phyloP scores from a whole-genome alignment of 495 filamentous ascomycete species.

The Trichoderma gamsii region DNA sequence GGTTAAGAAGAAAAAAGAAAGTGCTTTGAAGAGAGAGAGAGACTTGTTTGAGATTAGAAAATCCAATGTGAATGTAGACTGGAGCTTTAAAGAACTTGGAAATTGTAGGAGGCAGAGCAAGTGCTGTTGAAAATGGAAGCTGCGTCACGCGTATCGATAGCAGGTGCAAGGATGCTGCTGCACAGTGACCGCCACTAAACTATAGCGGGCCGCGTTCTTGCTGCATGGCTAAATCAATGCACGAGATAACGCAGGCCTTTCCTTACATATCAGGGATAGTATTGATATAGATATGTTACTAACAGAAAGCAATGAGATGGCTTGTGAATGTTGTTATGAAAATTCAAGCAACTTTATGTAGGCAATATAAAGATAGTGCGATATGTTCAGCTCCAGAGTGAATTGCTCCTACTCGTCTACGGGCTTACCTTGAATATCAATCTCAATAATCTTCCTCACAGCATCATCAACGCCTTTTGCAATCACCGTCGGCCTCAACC shows the following conservation, averaged over 20 bases:
- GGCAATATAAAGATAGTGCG: background rate
- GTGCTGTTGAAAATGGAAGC: background rate
- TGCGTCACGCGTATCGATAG: background rate
- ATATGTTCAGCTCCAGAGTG: background rate
- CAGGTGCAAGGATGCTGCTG: background rate
- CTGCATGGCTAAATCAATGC: no score
- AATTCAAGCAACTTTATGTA: no score
- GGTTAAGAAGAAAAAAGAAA: background rate
- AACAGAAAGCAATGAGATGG: no score
- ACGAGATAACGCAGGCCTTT: no score
- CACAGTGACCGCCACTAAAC: no score
- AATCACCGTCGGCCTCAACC: constrained; percentile 39
- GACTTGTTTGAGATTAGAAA: background rate
- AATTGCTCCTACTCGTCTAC: background rate
- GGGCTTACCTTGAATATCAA: background rate
- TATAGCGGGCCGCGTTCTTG: no score
- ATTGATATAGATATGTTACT: no score
- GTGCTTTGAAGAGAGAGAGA: background rate
- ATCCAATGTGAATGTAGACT: background rate
- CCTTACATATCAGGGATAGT: no score
- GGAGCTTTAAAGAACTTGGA: background rate
- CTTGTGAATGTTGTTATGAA: no score
- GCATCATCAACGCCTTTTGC: constrained; percentile 46
- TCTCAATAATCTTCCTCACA: constrained; percentile 33
- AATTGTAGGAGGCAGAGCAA: background rate